Evolutionary conservation across 805 yeast species (phyloP).

Genomic region (Barnettozyma populi): DNA sequence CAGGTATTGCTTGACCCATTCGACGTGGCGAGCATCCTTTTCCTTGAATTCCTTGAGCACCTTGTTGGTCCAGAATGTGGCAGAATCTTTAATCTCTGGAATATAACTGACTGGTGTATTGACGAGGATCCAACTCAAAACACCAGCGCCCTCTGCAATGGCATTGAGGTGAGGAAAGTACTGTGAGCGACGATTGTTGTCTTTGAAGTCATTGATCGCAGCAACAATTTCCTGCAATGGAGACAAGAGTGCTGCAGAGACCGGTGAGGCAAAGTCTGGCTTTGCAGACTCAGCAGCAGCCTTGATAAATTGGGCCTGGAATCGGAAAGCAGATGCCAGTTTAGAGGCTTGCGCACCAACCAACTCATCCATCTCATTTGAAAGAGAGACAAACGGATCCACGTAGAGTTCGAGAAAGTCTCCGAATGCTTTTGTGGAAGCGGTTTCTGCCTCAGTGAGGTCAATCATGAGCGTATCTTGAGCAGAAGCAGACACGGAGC

Average conservation of each 20-base stretch:
- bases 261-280: conserved; percentile 54
- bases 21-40: conserved; percentile 57
- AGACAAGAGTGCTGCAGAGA: conserved; percentile 47
- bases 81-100: conserved; percentile 82
- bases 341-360: conserved; percentile 51
- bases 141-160: conserved; percentile 84
- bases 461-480: conserved; percentile 6
- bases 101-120: conserved; percentile 71
- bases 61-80: conserved; percentile 92
- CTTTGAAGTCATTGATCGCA: conserved; percentile 60
- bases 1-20: conserved; percentile 74
- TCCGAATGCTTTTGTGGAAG: conserved; percentile 49
- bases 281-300: conserved; percentile 57
- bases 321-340: conserved; percentile 48
- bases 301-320: conserved; percentile 53
- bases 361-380: conserved; percentile 49
- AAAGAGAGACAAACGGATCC: conserved; percentile 52
- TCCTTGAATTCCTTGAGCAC: conserved; percentile 81
- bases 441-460: conserved; percentile 13
- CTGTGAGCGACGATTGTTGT: conserved; percentile 63
- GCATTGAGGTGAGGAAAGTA: conserved; percentile 71
- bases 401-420: conserved; percentile 46
- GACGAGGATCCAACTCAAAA: conserved; percentile 83
- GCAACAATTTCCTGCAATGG: conserved; percentile 65
- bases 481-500: conserved; percentile 9